Conservation (phyloP, 805 yeast species). For the Saturnispora mendoncae region DNA sequence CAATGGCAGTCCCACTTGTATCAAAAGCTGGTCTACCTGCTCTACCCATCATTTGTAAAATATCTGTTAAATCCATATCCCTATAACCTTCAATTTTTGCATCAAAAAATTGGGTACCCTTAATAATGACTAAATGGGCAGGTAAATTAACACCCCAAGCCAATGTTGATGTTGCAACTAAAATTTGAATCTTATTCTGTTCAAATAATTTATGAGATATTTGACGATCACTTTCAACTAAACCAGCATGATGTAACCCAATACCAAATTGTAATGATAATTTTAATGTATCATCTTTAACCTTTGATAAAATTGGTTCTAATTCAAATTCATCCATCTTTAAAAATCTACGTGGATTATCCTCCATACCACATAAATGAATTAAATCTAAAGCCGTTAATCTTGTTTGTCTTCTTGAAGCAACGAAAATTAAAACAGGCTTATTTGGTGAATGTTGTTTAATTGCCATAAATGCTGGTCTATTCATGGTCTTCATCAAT, state of each 20-base stretch:
- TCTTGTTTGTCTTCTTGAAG: conserved; percentile 75
- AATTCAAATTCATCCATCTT: conserved; percentile 59
- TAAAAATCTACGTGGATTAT: conserved; percentile 63
- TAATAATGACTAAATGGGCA: conserved; percentile 68
- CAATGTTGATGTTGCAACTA: conserved; percentile 72
- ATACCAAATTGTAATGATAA: conserved; percentile 71
- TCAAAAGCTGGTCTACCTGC: conserved; percentile 81
- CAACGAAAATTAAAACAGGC: conserved; percentile 79
- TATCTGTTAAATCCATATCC: conserved; percentile 79
- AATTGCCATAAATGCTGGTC: conserved; percentile 86
- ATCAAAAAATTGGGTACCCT: conserved; percentile 65
- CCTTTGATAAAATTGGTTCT: conserved; percentile 38
- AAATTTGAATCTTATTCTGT: conserved; percentile 56
- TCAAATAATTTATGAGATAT: conserved; percentile 65
- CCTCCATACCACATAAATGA: conserved; percentile 71
- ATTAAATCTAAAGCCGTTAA: conserved; percentile 72
- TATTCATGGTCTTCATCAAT: conserved; percentile 80
- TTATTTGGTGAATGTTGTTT: conserved; percentile 82
- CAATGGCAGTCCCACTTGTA: conserved; percentile 69
- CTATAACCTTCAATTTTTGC: conserved; percentile 58
- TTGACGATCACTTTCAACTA: conserved; percentile 63
- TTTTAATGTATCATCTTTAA: conserved; percentile 75
- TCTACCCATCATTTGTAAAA: conserved; percentile 78
- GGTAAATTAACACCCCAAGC: conserved; percentile 87
- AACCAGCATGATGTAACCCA: conserved; percentile 77